Evolutionary conservation across 768 basidiomycete genomes (phyloP), one percentile per base, ranked within the genome.

Genomic region (Royoungia palumana): DNA sequence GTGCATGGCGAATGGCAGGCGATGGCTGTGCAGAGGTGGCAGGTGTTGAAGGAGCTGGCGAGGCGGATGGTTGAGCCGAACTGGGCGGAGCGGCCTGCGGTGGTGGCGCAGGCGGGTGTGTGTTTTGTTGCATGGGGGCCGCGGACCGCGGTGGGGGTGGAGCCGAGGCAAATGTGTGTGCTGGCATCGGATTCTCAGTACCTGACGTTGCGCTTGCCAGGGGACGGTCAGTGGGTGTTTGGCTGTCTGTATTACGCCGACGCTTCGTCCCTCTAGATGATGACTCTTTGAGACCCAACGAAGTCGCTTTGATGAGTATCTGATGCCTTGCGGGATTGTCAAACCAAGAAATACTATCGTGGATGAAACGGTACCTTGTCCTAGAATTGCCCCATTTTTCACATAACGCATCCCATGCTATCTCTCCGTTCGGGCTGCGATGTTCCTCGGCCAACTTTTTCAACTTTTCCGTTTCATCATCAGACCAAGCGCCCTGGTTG

Each of bases 321-420:
- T 92, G 89, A 57, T 89, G 87, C 60, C 89, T 91, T 19, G 1
- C 30, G 39, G 22, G 17, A 28, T 17, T 24, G 40, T 63, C 44
- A 63, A 28, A 46, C n/a, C 7, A 39, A 39, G 5, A 19, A 12
- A 36, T 3, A 16, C 13, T 38, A 32, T 11, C 4, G 6, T 25
- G 36, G 46, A 47, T 1, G 21, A 38, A 24, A 70, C 70, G 20
- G 41, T 53, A 87, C 89, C 85, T 81, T 47, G 89, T 83, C 46
- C 89, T 75, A 34, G 79, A 79, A 52, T 76, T 77, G 5, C 89
- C 89, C 82, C 86, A 90, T 57, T 85, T 79, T 41, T 73, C 73
- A 43, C 83, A 80, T 20, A 91, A 76, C 71, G 82, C 80, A 64
- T 90, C 89, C 89, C 89, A 92, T 43, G 87, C 85, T 35, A 85